Base-by-base conservation (phyloP, 1,284 basidiomycete genomes). In the Cryptococcus sp. region DNA sequence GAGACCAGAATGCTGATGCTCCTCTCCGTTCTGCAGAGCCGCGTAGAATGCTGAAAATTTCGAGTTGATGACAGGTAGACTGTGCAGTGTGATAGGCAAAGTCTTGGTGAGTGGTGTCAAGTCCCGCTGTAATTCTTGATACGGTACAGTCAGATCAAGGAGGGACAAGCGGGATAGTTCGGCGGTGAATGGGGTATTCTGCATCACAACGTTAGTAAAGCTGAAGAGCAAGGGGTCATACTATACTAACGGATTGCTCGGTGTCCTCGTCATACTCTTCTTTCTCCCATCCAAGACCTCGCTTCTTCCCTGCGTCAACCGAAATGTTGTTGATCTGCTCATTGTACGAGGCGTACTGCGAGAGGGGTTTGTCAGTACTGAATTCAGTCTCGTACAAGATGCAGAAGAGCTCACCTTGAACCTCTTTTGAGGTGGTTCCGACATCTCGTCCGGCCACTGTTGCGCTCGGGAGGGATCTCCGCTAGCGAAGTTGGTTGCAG, bases 61-160 rank as follows among this genome's bases (percentile, higher is more conserved):
- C 5, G 62, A 50, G 26, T 69, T 64, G 5, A 93, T 82, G 16
- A 87, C 82, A 54, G 80, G 80, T 83, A 89, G 89, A 71, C 93
- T 89, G 67, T 89, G 88, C 11, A 95, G 79, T 3, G 92, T 84
- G 47, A 93, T 80, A 0, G 91, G 87, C 80, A 94, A 85, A 1
- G 89, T 91, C 2, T 84, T 82, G 1, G 88, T 86, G 25, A 93
- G 79, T 0, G 83, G 79, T 40, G 84, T 81, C 0, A 83, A 83
- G 52, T 82, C 80, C 56, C 83, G 81, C 2, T 87, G 84, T 63
- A 93, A 89, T 20, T 81, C 77, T 57, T 91, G 80, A 76, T 93
- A 94, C 0, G 85, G 82, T 0, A 87, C 84, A 0, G 89, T 83
- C 26, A 94, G 84, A 73, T 90, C 92, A 52, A 93, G 83, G 10